These are phyloP conservation scores for Spinacia oleracea DNA, from an alignment of 179 eudicot genomes.

Conservation along the genomic window DNA sequence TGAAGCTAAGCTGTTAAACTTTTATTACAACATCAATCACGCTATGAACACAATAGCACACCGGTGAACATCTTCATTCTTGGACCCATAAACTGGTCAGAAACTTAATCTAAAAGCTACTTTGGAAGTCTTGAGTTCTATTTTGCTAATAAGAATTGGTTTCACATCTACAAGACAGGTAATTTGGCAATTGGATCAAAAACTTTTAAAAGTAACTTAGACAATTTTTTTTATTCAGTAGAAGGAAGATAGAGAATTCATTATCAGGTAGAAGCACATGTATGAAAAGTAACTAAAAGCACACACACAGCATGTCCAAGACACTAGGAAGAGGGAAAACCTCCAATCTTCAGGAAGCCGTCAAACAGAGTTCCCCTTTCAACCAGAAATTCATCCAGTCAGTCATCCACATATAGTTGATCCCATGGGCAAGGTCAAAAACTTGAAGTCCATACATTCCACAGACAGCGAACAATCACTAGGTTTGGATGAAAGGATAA, in stretches of 20 bases:
- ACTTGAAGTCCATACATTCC: background rate
- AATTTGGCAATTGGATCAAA: background rate
- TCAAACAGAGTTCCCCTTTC: background rate
- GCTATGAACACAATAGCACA: background rate
- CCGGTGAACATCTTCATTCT: background rate
- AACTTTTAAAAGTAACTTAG: background rate
- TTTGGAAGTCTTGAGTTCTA: background rate
- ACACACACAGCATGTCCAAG: background rate
- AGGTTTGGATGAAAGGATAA: background rate
- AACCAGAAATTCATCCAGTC: background rate
- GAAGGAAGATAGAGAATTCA: background rate
- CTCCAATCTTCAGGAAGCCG: background rate
- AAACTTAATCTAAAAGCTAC: background rate
- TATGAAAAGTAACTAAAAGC: background rate
- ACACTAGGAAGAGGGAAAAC: background rate
- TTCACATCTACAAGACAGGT: background rate
- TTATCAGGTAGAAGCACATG: background rate
- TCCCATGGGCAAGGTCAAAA: background rate
- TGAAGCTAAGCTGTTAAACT: background rate
- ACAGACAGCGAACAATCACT: background rate
- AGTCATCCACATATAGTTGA: background rate
- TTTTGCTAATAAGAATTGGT: background rate
- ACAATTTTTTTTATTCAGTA: background rate
- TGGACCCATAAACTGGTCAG: background rate
- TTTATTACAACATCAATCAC: background rate